Evolutionary conservation across 768 basidiomycete species (phyloP).

Genomic region (Antrodiella citrinella): DNA sequence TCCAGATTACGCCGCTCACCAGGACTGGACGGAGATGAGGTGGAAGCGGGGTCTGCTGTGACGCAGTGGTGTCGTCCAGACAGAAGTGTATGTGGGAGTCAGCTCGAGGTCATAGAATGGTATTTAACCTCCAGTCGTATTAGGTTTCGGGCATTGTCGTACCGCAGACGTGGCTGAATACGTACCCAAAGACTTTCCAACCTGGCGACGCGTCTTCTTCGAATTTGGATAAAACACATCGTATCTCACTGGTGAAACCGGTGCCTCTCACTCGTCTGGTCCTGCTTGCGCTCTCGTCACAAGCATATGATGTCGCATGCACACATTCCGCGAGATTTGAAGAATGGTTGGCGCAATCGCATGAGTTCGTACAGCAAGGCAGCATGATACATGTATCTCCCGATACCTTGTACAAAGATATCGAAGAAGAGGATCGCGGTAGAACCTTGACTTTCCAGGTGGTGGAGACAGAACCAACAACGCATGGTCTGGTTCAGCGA

Average conservation of each 20-base stretch:
- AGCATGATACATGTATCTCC: background rate
- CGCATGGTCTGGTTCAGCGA: background rate
- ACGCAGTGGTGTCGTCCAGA: background rate
- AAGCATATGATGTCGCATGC: background rate
- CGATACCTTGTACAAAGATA: no score
- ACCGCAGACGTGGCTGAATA: background rate
- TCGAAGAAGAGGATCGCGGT: no score
- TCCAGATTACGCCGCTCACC: background rate
- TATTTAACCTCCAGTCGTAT: no score
- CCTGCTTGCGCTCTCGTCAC: background rate
- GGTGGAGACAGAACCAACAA: background rate
- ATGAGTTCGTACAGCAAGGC: background rate
- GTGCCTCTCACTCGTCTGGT: background rate
- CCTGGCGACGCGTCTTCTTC: background rate
- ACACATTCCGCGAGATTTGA: background rate
- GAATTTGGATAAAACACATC: background rate
- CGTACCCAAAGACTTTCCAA: background rate
- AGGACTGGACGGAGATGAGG: background rate
- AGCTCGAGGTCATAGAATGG: no score
- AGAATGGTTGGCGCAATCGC: background rate
- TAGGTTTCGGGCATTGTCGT: background rate
- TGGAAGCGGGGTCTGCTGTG: background rate
- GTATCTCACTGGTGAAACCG: background rate
- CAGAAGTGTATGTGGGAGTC: constrained; percentile 32
- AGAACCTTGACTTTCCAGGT: background rate